Conservation (phyloP, 139 green algal species). For the Desmodesmus armatus region DNA sequence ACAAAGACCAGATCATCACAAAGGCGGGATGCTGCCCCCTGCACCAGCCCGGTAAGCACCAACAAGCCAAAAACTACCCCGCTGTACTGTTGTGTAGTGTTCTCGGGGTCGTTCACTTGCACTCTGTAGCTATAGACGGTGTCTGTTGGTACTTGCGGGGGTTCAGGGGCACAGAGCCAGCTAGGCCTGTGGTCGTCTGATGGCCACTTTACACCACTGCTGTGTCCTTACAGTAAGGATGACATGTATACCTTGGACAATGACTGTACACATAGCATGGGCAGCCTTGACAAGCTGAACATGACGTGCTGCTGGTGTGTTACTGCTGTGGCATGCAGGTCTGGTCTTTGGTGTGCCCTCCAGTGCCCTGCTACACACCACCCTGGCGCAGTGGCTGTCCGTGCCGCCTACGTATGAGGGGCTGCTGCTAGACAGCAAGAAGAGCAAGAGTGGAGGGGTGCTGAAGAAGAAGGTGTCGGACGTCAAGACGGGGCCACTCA, state of each 20-base stretch:
- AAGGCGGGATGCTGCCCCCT: slow-evolving; percentile 45
- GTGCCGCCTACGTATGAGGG: slow-evolving; percentile 27
- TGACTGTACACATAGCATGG: too few species aligned
- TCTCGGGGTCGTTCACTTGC: too few species aligned
- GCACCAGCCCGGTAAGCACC: slow-evolving; percentile 35
- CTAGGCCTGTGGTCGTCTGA: too few species aligned
- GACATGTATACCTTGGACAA: too few species aligned
- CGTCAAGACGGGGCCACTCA: slow-evolving; percentile 29
- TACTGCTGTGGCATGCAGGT: slow-evolving; percentile 18
- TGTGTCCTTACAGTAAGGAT: too few species aligned
- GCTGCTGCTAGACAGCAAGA: slow-evolving; percentile 36
- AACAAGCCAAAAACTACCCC: not conserved
- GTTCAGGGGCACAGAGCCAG: not conserved
- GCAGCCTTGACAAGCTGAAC: too few species aligned
- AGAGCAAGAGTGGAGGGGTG: slow-evolving; percentile 15
- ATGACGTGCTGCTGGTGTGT: too few species aligned
- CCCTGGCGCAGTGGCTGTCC: slow-evolving; percentile 34
- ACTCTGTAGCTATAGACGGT: too few species aligned
- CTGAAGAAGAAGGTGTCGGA: slow-evolving; percentile 32
- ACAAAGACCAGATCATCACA: slow-evolving; percentile 41
- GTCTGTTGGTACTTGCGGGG: too few species aligned
- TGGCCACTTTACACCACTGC: too few species aligned
- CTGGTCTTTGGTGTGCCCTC: slow-evolving; percentile 32
- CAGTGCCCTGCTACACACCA: not conserved
- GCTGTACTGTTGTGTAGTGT: not conserved